Base-by-base conservation (phyloP, 257 asterid genomes). In the Petunia secreta region DNA sequence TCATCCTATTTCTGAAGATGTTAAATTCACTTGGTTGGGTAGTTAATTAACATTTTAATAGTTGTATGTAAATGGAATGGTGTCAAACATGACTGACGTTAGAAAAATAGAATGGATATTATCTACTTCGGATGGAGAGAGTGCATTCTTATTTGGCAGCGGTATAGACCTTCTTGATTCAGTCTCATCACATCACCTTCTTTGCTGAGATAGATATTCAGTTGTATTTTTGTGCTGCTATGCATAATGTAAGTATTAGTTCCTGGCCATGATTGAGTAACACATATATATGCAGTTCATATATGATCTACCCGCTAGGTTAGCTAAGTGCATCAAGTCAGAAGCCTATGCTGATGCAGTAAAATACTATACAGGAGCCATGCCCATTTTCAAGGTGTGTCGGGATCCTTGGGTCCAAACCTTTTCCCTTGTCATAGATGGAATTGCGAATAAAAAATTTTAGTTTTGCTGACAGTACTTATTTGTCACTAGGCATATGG, bases 341-440 rank as follows among this genome's bases (percentile, higher is more conserved):
- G 98, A 91, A 87, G 91, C 99, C 86, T 96, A 96, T 81, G 94
- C 95, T 53, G 99, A 96, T 85, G 99, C 99, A 13, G 97, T 94
- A 83, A 96, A 90, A 86, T 96, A 87, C 75, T 96, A 94, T 84
- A 94, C 87, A 43, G 99, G 99, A 84, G 98, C 99, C 79, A 90
- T 89, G 87, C 99, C 99, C 63, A 94, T 96, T 78, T 96, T 96
- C 88, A 89, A 91, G 99, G 99, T 92, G 81, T 64, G 74, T 71
- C 46, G 60, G 43, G 54, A 71, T 71, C 76, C 76, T 69, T 44
- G 76, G 76, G 41, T 69, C 60, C 77, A 25, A 25, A 25, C 5
- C 34, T 71, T 71, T 48, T 25, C 5, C 44, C 34, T 71, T 46
- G 46, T 71, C 77, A 25, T 48, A 25, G 44, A 71, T 71, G 48